A percentile compares a stretch with the other conserved stretches of the same genome.
Evolutionary conservation across 1,284 basidiomycete species (phyloP).

Genomic region (Anthracocystis setariae): DNA sequence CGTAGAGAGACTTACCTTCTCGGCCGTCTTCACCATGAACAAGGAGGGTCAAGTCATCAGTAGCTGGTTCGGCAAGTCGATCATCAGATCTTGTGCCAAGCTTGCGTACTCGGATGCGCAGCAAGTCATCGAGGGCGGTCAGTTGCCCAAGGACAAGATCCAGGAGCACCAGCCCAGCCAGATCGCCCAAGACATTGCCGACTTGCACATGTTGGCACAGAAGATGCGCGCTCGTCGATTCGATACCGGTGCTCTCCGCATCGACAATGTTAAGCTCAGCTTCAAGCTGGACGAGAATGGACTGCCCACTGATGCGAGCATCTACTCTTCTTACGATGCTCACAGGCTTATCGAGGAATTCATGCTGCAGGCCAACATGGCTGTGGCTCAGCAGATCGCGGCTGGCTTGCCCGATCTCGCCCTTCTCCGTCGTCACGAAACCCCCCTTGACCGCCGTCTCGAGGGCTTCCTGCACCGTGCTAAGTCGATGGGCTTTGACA

Average conservation of each 20-base stretch:
- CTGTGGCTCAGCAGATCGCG: constrained; percentile 91
- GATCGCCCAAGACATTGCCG: constrained; percentile 80
- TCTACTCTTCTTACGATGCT: constrained; percentile 77
- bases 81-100: constrained; percentile 89
- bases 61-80: constrained; percentile 91
- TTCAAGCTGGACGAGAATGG: constrained; percentile 86
- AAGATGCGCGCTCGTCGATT: constrained; percentile 80
- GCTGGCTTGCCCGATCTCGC: constrained; percentile 94
- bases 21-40: constrained; percentile 78
- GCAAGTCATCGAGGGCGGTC: constrained; percentile 80
- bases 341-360: constrained; percentile 92
- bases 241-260: constrained; percentile 81
- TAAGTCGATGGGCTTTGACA: constrained; percentile 76
- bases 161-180: constrained; percentile 71
- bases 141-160: constrained; percentile 68
- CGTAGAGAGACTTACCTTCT: constrained; percentile 86
- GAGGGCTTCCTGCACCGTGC: constrained; percentile 70
- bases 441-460: constrained; percentile 79
- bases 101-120: constrained; percentile 85
- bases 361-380: constrained; percentile 90
- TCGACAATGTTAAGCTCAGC: constrained; percentile 78
- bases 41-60: constrained; percentile 82
- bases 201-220: constrained; percentile 74
- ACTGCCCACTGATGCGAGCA: constrained; percentile 81
- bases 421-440: constrained; percentile 90